These are phyloP conservation scores for Canna indica DNA, from an alignment of 176 grass and related monocot genomes.

Conservation along the genomic window DNA sequence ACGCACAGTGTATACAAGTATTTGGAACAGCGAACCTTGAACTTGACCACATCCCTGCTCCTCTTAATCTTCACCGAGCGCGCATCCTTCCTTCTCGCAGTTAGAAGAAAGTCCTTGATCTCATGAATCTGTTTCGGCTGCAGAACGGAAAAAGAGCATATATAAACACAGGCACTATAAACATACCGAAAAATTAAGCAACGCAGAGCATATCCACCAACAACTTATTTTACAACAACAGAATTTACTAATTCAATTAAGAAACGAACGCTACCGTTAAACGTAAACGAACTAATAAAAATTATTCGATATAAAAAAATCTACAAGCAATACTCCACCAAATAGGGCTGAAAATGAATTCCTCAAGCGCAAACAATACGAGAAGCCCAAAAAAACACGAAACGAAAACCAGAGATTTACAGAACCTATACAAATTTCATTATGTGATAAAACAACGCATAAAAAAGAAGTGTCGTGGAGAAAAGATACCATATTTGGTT, in stretches of 20 bases:
- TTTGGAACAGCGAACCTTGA: conserved; percentile 1
- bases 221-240: background rate
- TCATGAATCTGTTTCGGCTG: conserved; percentile 9
- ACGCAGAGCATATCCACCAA: background rate
- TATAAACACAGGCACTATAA: background rate
- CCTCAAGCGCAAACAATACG: too few relatives aligned
- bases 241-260: too few relatives aligned
- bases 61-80: conserved; percentile 4
- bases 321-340: too few relatives aligned
- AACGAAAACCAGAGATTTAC: too few relatives aligned
- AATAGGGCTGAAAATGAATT: too few relatives aligned
- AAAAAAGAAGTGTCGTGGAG: background rate
- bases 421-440: too few relatives aligned
- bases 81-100: conserved; percentile 8
- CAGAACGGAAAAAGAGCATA: background rate
- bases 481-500: background rate
- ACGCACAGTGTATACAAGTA: conserved; percentile 1
- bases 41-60: conserved; percentile 3
- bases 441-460: too few relatives aligned
- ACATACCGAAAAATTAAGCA: background rate
- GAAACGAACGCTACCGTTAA: too few relatives aligned
- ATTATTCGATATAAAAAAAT: too few relatives aligned
- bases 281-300: too few relatives aligned
- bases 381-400: too few relatives aligned
- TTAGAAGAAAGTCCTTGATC: conserved; percentile 8